Evolutionary conservation across 1,284 basidiomycete species (phyloP), one percentile per base, ranked within the genome.

Genomic region (Ganoderma leucocontextum): DNA sequence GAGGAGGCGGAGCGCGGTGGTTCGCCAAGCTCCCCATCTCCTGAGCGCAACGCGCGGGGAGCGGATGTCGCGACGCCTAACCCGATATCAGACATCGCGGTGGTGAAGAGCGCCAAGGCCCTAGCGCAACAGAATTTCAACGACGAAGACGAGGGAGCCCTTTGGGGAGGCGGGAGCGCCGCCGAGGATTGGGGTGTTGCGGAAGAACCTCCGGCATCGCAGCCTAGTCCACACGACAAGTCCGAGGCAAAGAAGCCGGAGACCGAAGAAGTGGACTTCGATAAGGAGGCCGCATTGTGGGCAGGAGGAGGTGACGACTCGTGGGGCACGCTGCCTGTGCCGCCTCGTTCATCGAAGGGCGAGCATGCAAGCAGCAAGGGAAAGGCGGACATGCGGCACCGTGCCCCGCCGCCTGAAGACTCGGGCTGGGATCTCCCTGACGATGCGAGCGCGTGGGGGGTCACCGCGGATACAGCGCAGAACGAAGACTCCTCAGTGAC

Each of bases 361-460:
- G 13, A 36, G 35, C 15, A 36, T 3, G 8, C 17, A 3, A 29
- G 55, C 17, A 13, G 33, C 33, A 17, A 25, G 52, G 13, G 6
- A 17, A 55, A 55, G 52, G 17, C 1, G 10, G 55, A 58, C 55
- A 19, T 1, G 15, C 19, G 7, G 35, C 3, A 13, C 55, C 35
- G 2, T 1, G 19, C 19, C 17, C 35, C 35, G 15, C n/a, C 55
- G 17, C 35, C 35, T 19, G 35, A 29, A 38, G 55, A 58, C 29
- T 19, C 29, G 33, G 19, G 36, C 5, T 70, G 69, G 69, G 63
- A 59, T 19, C 42, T 47, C 13, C 57, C 69, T 12, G 63, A 74
- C 41, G 76, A 87, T 38, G 80, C 72, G 3, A 73, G 86, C 63
- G 75, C 82, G 57, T 76, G 79, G 63, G 83, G 78, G 7, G 84